Evolutionary conservation across 2,329 filamentous ascomycete species (phyloP).

Genomic region (Aspergillus sp.): DNA sequence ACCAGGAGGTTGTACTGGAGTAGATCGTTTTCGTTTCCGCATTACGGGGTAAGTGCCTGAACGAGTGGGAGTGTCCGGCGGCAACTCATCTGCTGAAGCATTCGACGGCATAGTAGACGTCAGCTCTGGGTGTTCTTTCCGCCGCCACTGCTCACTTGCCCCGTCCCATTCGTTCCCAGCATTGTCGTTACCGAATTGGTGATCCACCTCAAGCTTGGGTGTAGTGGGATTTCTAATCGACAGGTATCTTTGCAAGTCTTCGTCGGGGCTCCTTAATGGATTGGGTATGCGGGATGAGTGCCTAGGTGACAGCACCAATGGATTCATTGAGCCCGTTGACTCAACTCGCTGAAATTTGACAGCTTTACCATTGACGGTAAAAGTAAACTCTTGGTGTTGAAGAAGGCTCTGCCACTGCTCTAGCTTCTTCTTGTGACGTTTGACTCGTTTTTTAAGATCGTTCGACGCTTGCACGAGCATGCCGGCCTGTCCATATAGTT

Average conservation of each 20-base stretch:
- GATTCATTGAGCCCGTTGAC: neutral
- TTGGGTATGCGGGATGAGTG: neutral
- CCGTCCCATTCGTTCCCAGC: neutral
- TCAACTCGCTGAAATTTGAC: conserved; percentile 30
- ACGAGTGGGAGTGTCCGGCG: neutral
- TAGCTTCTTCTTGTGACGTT: conserved; percentile 36
- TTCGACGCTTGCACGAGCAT: conserved; percentile 28
- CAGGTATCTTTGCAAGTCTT: neutral
- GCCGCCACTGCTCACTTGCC: neutral
- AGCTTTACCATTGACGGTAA: conserved; percentile 25
- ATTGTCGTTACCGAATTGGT: neutral
- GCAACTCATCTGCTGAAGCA: conserved; percentile 7
- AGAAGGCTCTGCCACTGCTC: conserved; percentile 30
- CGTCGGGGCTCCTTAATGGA: neutral
- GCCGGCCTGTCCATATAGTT: conserved; percentile 32
- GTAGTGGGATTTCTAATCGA: neutral
- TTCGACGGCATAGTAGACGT: conserved; percentile 21
- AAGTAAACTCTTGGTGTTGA: conserved; percentile 29
- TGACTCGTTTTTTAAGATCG: conserved; percentile 30
- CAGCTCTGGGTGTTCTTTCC: conserved; percentile 5
- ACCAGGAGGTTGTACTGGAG: neutral
- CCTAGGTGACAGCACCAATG: neutral
- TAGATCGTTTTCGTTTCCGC: conserved; percentile 25
- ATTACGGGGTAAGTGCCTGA: conserved; percentile 2
- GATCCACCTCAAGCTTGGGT: neutral